phyloP scores from a whole-genome alignment of 1,284 basidiomycete species.

The Pseudozyma thailandica region DNA sequence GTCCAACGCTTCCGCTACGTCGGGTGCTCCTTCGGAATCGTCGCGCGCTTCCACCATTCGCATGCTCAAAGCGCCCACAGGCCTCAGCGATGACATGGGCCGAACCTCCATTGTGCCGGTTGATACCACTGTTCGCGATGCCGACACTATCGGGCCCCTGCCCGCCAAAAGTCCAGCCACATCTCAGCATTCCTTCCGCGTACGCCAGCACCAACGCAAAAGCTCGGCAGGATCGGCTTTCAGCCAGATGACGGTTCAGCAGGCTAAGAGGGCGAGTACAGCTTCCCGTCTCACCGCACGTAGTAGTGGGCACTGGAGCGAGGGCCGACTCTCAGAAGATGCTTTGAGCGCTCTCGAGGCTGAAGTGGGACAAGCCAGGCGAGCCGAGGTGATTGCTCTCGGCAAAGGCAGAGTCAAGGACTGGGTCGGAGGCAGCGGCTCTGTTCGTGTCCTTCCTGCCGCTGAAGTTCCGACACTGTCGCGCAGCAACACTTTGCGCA shows the following conservation, averaged over 20 bases:
- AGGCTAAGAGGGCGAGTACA: constrained; percentile 21
- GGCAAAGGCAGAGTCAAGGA: constrained; percentile 50
- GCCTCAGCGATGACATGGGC: not conserved
- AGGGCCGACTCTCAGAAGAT: constrained; percentile 38
- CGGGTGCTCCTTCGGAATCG: constrained; percentile 9
- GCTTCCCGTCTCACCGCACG: constrained; percentile 35
- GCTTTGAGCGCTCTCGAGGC: constrained; percentile 48
- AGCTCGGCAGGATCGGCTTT: constrained; percentile 11
- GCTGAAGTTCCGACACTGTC: constrained; percentile 38
- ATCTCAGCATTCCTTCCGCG: constrained; percentile 21
- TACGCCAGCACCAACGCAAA: constrained; percentile 26
- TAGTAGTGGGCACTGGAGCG: constrained; percentile 45
- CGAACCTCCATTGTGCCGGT: not conserved
- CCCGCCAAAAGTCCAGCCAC: constrained; percentile 20
- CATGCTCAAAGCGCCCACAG: constrained; percentile 1
- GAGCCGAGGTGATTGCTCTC: constrained; percentile 43
- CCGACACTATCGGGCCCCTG: constrained; percentile 25
- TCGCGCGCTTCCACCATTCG: constrained; percentile 15
- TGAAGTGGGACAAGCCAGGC: constrained; percentile 44
- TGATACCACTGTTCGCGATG: constrained; percentile 6
- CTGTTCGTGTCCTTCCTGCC: constrained; percentile 15
- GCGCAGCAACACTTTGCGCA: constrained; percentile 38
- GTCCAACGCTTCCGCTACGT: constrained; percentile 9
- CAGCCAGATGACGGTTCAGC: constrained; percentile 29
- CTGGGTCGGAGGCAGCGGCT: constrained; percentile 34